Percentiles rank a stretch among this genome's conserved stretches.
These are phyloP conservation scores for Globisporangium solare DNA, from an alignment of 352 stramenopile species.

Conservation along the genomic window DNA sequence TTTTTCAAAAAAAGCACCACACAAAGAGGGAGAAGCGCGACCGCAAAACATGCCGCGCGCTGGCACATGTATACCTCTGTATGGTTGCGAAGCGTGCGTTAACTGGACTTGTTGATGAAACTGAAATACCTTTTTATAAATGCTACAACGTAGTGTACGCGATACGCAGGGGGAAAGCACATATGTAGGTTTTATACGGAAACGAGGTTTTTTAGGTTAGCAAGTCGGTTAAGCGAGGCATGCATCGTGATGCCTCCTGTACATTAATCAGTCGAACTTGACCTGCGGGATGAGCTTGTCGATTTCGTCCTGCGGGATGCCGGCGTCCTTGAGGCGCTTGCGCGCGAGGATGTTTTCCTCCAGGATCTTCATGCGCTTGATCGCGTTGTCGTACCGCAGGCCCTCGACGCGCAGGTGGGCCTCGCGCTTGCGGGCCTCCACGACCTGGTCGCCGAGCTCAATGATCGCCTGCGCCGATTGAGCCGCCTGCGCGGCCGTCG, in stretches of 20 bases:
- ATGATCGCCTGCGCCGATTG: slow-evolving; percentile 5
- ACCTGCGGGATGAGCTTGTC: slow-evolving; percentile 11
- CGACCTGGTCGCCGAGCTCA: slow-evolving; percentile 14
- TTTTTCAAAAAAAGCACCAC: not conserved
- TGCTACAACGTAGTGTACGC: too few species aligned
- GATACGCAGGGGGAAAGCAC: too few species aligned
- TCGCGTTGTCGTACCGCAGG: slow-evolving; percentile 14
- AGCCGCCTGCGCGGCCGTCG: not conserved
- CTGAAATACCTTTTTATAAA: too few species aligned
- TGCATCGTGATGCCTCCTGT: not conserved
- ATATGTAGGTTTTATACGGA: not conserved
- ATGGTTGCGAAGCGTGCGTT: too few species aligned
- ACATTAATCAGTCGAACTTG: not conserved
- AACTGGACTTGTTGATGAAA: too few species aligned
- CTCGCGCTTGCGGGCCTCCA: slow-evolving; percentile 13
- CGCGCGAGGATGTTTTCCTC: slow-evolving; percentile 17
- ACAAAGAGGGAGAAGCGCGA: not conserved
- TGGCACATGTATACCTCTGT: too few species aligned
- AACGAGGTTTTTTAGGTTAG: not conserved
- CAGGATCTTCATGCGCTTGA: slow-evolving; percentile 18
- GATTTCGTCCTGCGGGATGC: slow-evolving; percentile 14
- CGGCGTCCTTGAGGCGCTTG: slow-evolving; percentile 16
- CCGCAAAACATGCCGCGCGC: not conserved
- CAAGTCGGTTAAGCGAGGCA: not conserved
- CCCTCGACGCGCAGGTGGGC: slow-evolving; percentile 14